Base-by-base conservation (phyloP, 2,329 filamentous ascomycete genomes). In the Lasiodiplodia hormozganensis region DNA sequence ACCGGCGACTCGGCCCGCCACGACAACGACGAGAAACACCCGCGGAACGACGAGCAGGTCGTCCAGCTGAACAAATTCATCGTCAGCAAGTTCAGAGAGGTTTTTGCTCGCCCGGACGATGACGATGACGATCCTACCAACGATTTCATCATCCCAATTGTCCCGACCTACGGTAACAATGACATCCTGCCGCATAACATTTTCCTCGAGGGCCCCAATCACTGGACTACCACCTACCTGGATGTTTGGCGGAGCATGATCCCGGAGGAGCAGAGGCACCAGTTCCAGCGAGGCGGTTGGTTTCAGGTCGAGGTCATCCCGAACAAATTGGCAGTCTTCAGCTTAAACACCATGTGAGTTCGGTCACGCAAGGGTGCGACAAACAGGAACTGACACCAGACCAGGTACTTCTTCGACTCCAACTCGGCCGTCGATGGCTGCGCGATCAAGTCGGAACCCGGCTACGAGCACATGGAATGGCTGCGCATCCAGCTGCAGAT, bases 101-200 rank as follows among this genome's bases (percentile, higher is more conserved):
- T 92, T 11, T 97, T 97, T 76, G 85, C 86, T 25, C 83, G 84
- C 64, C 74, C 81, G 47, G 83, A 86, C 52, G 78, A 83, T 69
- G 78, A 84, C 65, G 78, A 79, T 47, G 76, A 82, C 70, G 76
- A 82, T 69, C 84, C 84, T n/a, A 82, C 83, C 40, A 83, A 87
- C 66, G 87, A 88, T 68, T 86, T 94, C 69, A 80, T 85, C 14
- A 86, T 98, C 4, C 95, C 96, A 4, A 88, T 98, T 36, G 85
- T 99, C 23, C 94, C 96, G 0, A 97, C 90, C 0, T 90, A 97
- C 73, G 96, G 96, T 70, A 99, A 99, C 82, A 99, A 99, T 80
- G 96, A 99, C 76, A 94, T 99, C 69, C 88, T 97, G 70, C 96
- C 96, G 1, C 96, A 99, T 82, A 99, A 99, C 75, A 96, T 98